Base-by-base conservation (phyloP, 345 rosid species). In the Brassica rapa region DNA sequence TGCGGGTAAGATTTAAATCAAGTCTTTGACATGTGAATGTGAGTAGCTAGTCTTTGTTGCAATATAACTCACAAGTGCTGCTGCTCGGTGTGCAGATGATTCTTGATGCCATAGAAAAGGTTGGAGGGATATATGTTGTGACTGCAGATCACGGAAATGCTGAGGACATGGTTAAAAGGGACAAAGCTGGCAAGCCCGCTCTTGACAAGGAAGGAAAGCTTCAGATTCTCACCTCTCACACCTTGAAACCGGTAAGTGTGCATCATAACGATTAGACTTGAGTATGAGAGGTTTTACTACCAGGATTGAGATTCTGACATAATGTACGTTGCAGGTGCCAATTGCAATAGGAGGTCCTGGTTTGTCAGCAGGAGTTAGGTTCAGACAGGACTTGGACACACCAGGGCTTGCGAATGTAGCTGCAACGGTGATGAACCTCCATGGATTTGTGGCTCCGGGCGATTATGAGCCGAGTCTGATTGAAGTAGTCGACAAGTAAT, bases 131-230 rank as follows among this genome's bases (percentile, higher is more conserved):
- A 70, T 96, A 86, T 65, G 91, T 96, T 6, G 87, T 96, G 32
- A 95, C 98, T 51, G 99, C 98, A 4, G 99, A 95, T 88, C 98
- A 95, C 33, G 98, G 99, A 55, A 93, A 95, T 79, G 97, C 99
- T 0, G 97, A 95, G 86, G 99, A 93, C 85, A 95, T 95, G 98
- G 99, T 89, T n/a, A 93, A 95, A 84, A 89, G 97, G 73, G 87
- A 88, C 80, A 96, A 96, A 82, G 76, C 91, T 9, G 99, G 97
- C 7, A 81, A 90, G 80, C 99, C 99, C 2, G 30, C 29, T 19
- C 33, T 82, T 4, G 98, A 87, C 76, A 91, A 93, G 89, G 82
- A 69, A 67, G 99, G 99, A 64, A 84, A 87, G 3, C 80, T 96
- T 81, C 99, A 96, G 85, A 87, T 93, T 35, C 98, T 93, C 71